phyloP scores from a whole-genome alignment of 2,329 filamentous ascomycete species.

The Aphanocladium album region DNA sequence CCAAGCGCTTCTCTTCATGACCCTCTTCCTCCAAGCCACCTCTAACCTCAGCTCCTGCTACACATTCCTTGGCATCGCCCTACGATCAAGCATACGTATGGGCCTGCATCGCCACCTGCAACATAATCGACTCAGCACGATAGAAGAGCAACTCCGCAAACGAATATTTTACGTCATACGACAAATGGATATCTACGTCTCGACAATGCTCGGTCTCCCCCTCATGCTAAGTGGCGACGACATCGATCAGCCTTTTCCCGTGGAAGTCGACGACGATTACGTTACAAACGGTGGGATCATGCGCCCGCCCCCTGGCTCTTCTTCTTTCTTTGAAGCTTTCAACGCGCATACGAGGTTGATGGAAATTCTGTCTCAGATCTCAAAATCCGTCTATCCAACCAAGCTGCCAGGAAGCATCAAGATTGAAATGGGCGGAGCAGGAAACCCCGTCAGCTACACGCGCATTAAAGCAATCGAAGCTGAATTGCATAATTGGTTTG shows the following conservation, averaged over 20 bases:
- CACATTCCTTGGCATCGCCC: slow-evolving; percentile 71
- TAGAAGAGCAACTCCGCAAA: slow-evolving; percentile 59
- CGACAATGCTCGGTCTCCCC: slow-evolving; percentile 61
- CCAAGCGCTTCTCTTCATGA: slow-evolving; percentile 73
- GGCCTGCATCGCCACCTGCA: slow-evolving; percentile 70
- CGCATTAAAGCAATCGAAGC: slow-evolving; percentile 60
- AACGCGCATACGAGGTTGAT: slow-evolving; percentile 62
- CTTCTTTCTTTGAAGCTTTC: slow-evolving; percentile 59
- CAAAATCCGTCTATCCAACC: slow-evolving; percentile 61
- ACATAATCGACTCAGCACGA: slow-evolving; percentile 55
- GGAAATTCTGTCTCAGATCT: slow-evolving; percentile 58
- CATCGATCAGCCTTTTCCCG: slow-evolving; percentile 60
- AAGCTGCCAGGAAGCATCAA: slow-evolving; percentile 47
- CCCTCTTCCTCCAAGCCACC: slow-evolving; percentile 74
- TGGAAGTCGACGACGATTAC: slow-evolving; percentile 62
- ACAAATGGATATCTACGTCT: slow-evolving; percentile 67
- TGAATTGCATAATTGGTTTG: slow-evolving; percentile 59
- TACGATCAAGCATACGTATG: slow-evolving; percentile 70
- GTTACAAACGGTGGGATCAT: slow-evolving; percentile 56
- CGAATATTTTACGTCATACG: slow-evolving; percentile 64
- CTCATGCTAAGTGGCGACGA: slow-evolving; percentile 59
- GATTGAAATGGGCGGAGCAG: slow-evolving; percentile 39
- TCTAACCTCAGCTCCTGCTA: slow-evolving; percentile 77
- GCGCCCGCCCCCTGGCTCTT: slow-evolving; percentile 48
- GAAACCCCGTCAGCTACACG: slow-evolving; percentile 59